These are phyloP conservation scores for Gossypium lobatum DNA, from an alignment of 441 rosid species.

Conservation along the genomic window DNA sequence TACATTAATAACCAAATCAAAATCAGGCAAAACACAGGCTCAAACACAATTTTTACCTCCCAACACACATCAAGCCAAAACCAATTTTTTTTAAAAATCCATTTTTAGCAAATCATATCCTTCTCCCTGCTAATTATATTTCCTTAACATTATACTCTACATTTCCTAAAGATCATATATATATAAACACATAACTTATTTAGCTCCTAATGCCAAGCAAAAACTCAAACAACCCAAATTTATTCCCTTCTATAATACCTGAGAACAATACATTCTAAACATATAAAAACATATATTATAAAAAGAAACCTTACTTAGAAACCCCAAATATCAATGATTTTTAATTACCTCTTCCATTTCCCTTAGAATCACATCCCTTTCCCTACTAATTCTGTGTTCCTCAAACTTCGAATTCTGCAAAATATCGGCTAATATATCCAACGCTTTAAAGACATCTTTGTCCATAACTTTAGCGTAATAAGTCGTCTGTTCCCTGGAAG, in stretches of 20 bases:
- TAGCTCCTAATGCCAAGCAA: not conserved
- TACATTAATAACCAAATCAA: no score
- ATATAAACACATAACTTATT: not conserved
- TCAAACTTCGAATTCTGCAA: slow-evolving; percentile 88
- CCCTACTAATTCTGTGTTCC: slow-evolving; percentile 56
- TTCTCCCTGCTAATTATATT: slow-evolving; percentile 51
- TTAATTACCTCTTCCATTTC: slow-evolving; percentile 91
- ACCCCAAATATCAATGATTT: not conserved
- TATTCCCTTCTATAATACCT: not conserved
- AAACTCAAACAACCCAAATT: not conserved
- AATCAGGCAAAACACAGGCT: no score
- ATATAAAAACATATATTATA: not conserved
- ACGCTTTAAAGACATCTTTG: slow-evolving; percentile 14
- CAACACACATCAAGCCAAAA: no score
- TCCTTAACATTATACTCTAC: slow-evolving; percentile 38
- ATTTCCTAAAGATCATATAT: not conserved
- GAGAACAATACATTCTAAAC: not conserved
- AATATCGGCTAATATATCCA: slow-evolving; percentile 38
- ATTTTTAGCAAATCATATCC: slow-evolving; percentile 45
- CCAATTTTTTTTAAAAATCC: no score
- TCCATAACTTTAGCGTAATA: slow-evolving; percentile 20
- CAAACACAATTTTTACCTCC: no score
- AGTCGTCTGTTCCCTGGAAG: slow-evolving; percentile 41
- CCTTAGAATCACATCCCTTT: slow-evolving; percentile 83
- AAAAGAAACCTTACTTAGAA: not conserved